These are phyloP conservation scores for Erysimum cheiranthoides DNA, from an alignment of 345 rosid genomes.

Conservation along the genomic window DNA sequence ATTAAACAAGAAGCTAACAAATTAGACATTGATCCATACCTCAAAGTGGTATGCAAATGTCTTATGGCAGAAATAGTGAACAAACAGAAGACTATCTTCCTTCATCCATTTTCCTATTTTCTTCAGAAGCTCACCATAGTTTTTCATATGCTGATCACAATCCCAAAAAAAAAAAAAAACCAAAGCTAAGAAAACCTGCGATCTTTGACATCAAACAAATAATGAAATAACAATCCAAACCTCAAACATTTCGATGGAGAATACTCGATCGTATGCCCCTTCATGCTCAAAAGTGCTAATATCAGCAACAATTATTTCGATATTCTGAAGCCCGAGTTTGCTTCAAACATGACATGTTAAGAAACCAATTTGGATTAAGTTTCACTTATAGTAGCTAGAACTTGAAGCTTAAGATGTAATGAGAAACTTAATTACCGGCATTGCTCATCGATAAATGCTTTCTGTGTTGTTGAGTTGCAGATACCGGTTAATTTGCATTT, in stretches of 20 bases:
- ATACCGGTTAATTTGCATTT: constrained; percentile 79
- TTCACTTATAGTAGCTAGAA: not conserved
- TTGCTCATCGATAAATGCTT: constrained; percentile 65
- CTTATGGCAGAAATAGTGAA: constrained; percentile 89
- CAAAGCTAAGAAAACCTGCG: not conserved
- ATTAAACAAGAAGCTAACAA: constrained; percentile 18
- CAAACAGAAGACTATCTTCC: constrained; percentile 72
- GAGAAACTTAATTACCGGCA: constrained; percentile 53
- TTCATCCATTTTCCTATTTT: constrained; percentile 91
- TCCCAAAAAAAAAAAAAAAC: not conserved
- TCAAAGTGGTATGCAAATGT: constrained; percentile 86
- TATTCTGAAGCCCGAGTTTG: constrained; percentile 62
- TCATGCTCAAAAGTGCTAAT: constrained; percentile 82
- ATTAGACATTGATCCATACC: constrained; percentile 47
- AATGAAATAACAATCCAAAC: constrained; percentile 40
- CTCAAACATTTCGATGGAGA: constrained; percentile 92
- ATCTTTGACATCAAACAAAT: not conserved
- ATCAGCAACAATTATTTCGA: constrained; percentile 82
- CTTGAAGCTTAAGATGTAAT: not conserved
- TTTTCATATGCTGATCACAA: constrained; percentile 80
- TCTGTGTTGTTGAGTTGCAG: constrained; percentile 85
- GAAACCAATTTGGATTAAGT: not conserved
- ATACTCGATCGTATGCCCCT: constrained; percentile 68
- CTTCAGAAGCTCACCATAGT: constrained; percentile 71
- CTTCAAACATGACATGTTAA: constrained; percentile 46